Base-by-base conservation (phyloP, 2,329 filamentous ascomycete genomes). In the Calonectria hawksworthii region DNA sequence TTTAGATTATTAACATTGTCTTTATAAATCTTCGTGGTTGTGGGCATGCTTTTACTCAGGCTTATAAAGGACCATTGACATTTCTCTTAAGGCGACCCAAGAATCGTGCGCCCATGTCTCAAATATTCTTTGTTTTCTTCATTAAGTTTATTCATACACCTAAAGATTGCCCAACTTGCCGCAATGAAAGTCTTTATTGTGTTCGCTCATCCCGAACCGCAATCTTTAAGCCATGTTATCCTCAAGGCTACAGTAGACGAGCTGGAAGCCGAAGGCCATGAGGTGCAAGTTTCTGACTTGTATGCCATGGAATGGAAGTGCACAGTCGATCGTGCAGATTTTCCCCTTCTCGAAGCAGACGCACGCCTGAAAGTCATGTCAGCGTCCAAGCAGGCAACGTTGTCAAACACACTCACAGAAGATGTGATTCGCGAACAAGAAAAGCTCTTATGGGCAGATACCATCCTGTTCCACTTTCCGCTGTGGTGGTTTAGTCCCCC, bases 171-270 rank as follows among this genome's bases (percentile, higher is more conserved):
- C 44, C 9, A 23, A 84, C 82, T 47, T 30, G 87, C 86, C 10
- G 87, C 80, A 61, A 88, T 87, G 73, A 85, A 47, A 41, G 66
- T 75, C 47, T 65, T 77, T 14, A 52, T 77, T 6, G 56, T 75
- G 14, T 66, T 77, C 26, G 75, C 76, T 41, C 76, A 77, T 13
- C 76, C 76, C 0, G 76, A 77, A 56, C 72, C 72, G 2, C 66
- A 64, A 10, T 77, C 73, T 1, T 50, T 77, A 0, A 77, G 71
- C 18, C 67, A 73, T 4, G 66, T 73, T 30, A 63, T 77, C 1
- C 74, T 75, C 28, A 63, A 36, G 52, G 21, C 28, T 10, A 51
- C 75, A 16, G 50, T 77, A 1, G 51, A 72, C 1, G 75, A 77
- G 38, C 28, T 77, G 8, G 56, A 75, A 32, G 54, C 63, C 13